A percentile compares a stretch with the other conserved stretches of the same genome.
phyloP scores from a whole-genome alignment of 768 basidiomycete species.

The Strobilomyces echinocephalus region DNA sequence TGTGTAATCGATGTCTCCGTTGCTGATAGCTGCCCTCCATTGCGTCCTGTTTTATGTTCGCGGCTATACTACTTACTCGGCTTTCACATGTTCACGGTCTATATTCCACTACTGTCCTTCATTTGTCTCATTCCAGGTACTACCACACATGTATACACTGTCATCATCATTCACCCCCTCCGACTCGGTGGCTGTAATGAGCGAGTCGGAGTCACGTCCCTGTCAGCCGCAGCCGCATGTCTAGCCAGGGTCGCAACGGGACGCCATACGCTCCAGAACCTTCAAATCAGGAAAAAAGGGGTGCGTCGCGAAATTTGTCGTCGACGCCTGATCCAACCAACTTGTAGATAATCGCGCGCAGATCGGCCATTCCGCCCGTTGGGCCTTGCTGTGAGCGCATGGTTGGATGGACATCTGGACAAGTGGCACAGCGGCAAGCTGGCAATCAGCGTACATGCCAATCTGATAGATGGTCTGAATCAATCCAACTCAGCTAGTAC shows the following conservation, averaged over 20 bases:
- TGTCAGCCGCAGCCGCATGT: neutral
- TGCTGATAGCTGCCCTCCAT: conserved; percentile 16
- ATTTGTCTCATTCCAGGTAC: conserved; percentile 25
- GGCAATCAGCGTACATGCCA: conserved; percentile 16
- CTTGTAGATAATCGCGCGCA: conserved; percentile 14
- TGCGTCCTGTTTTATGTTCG: conserved; percentile 20
- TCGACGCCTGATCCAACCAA: conserved; percentile 8
- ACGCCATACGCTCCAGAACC: neutral
- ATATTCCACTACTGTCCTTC: conserved; percentile 26
- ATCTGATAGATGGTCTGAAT: conserved; percentile 15
- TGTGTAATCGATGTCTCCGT: conserved; percentile 20
- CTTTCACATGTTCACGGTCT: conserved; percentile 14
- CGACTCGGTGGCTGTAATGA: conserved; percentile 1
- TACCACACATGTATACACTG: conserved; percentile 21
- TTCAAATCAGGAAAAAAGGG: conserved; percentile 5
- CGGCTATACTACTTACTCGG: conserved; percentile 7
- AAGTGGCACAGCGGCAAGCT: conserved; percentile 19
- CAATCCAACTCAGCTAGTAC: conserved; percentile 1
- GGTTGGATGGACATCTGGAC: conserved; percentile 11
- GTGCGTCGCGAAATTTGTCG: conserved; percentile 13
- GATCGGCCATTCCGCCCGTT: conserved; percentile 6
- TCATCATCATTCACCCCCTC: conserved; percentile 8
- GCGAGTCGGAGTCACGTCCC: neutral
- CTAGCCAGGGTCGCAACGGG: conserved; percentile 9
- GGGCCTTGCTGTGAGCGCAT: conserved; percentile 21